Base-by-base conservation (phyloP, 208 protist genomes). In the Acanthamoeba lugdunensis region DNA sequence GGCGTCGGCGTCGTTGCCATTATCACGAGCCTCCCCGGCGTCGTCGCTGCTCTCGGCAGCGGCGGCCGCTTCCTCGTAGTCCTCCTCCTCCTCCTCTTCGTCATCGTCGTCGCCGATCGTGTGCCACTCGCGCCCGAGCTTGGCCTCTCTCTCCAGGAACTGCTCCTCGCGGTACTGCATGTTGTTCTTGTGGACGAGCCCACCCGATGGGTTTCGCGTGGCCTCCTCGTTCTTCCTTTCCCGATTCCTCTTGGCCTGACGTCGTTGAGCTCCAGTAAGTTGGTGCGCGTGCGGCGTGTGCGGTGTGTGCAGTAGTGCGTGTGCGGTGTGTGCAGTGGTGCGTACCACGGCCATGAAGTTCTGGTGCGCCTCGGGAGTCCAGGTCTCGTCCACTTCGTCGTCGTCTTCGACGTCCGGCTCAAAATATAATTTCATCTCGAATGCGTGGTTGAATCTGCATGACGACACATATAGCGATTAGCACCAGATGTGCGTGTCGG, bases 351-450 rank as follows among this genome's bases (percentile, higher is more conserved):
- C 69, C 69, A 79, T 79, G 69, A 79, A 79, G 69, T 45, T 79
- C 8, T 48, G 28, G 69, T 79, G 69, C 11, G 69, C 28, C 69
- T 79, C 33, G 16, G 69, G 69, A 6, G 69, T 79, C 69, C 69
- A 79, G 16, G 14, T 21, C 69, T 45, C 30, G 69, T 79, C 37
- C 2, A 41, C 69, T 13, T 16, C 69, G 11, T 30, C 28, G 2
- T 79, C 69, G 28, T 79, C 69, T 25, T 33, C 30, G 69, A 45
- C 61, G 14, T 23, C 23, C 69, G 30, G 69, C 21, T 45, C 30
- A 45, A 79, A 79, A 79, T 79, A 79, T n/a, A 79, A 79, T n/a
- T n/a, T 23, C 69, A 79, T 79, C 69, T 79, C 69, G 69, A 79
- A 79, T 23, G 61, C 61, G 7, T 67, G 61, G 23, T 28, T 21